Evolutionary conservation across 2,329 filamentous ascomycete genomes (phyloP).

Genomic region (Nemania bipapillata): DNA sequence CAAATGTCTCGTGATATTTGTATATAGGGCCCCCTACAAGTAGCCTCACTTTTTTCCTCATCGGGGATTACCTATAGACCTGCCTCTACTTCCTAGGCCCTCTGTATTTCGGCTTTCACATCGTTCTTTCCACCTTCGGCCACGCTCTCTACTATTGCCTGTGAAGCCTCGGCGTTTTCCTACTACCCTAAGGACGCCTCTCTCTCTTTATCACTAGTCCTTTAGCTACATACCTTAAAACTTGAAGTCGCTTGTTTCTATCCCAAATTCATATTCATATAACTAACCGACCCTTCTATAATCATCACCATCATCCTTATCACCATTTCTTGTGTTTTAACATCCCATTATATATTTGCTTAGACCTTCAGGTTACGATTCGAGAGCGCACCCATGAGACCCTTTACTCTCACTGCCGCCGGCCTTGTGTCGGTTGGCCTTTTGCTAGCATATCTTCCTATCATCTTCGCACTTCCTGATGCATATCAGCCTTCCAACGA

Average conservation of each 20-base stretch:
- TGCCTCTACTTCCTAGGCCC: not conserved
- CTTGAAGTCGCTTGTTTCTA: conserved; percentile 10
- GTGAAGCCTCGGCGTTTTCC: not conserved
- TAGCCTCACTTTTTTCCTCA: conserved; percentile 4
- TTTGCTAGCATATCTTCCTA: conserved; percentile 45
- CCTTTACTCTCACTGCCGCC: conserved; percentile 47
- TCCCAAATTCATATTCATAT: not conserved
- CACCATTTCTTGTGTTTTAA: not conserved
- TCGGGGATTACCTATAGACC: not conserved
- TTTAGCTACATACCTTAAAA: not conserved
- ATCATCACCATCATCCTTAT: not conserved
- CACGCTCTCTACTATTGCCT: not conserved
- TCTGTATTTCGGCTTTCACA: not conserved
- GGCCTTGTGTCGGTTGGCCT: conserved; percentile 52
- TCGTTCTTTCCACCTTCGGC: not conserved
- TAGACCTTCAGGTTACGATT: not conserved
- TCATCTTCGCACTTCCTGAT: conserved; percentile 34
- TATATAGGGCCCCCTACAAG: conserved; percentile 16
- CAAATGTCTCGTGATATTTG: conserved; percentile 21
- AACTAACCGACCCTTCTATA: not conserved
- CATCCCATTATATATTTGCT: not conserved
- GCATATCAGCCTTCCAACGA: conserved; percentile 14
- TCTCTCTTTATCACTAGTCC: not conserved
- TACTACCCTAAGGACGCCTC: not conserved
- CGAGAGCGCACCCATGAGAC: conserved; percentile 52